Evolutionary conservation across 345 rosid genomes (phyloP).

Genomic region (Nasturtium officinale): DNA sequence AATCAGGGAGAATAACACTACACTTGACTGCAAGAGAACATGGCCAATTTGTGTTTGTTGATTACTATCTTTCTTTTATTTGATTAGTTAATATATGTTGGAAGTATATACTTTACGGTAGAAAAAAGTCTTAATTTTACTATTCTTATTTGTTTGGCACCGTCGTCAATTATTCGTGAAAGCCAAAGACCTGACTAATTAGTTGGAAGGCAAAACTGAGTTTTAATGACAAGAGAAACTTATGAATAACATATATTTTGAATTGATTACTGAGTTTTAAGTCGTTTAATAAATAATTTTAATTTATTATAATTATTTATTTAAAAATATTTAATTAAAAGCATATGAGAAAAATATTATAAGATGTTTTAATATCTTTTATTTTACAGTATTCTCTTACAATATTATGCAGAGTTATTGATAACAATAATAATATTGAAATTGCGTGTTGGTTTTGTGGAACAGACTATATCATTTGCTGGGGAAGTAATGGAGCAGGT

Average conservation of each 20-base stretch:
- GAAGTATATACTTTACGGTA: too few species aligned
- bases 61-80: background rate
- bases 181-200: too few species aligned
- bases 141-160: too few species aligned
- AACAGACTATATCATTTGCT: slow-evolving; percentile 43
- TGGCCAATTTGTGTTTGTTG: slow-evolving; percentile 35
- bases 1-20: slow-evolving; percentile 39
- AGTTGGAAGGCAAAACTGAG: too few species aligned
- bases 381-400: background rate
- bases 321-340: background rate
- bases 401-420: background rate
- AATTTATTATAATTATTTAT: background rate
- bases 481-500: slow-evolving; percentile 45
- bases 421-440: background rate
- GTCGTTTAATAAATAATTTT: background rate
- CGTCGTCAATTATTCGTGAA: too few species aligned
- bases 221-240: background rate
- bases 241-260: background rate
- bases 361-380: background rate
- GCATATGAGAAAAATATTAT: background rate
- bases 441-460: slow-evolving; percentile 33
- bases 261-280: background rate
- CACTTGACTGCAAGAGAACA: slow-evolving; percentile 34
- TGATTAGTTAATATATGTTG: background rate
- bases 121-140: too few species aligned